Evolutionary conservation across 2,329 filamentous ascomycete genomes (phyloP), one percentile per base, ranked within the genome.

Genomic region (Fusarium circinatum): DNA sequence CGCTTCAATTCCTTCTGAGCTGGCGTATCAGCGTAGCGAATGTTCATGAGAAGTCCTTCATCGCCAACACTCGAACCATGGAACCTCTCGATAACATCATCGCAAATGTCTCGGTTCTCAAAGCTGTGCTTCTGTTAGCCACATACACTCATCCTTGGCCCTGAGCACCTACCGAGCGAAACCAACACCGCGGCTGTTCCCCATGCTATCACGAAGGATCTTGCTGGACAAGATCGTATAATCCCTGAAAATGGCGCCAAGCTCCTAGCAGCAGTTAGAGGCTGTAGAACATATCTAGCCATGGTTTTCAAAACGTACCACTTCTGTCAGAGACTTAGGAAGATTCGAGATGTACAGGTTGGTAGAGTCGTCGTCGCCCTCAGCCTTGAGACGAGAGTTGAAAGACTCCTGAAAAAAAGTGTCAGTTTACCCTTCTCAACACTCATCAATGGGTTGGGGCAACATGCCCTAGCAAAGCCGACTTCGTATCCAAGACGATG

Each of bases 261-360:
- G 89, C 83, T 94, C 93, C 90, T 93, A 76, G 36, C 11, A 24
- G 6, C 6, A 22, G 62, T 80, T 26, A 79, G 64, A 28, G 41
- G 9, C 44, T 22, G 26, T 15, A 34, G 56, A 41, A 12, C 10
- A 28, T 24, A 7, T 24, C 3, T 34, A 20, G 17, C 26, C 47
- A 34, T 22, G 24, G 14, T 18, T 6, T 24, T 26, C 14, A 10
- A 55, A 86, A 86, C 92, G 81, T 83, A 96, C 95, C 77, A 94
- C 91, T 86, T 99, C 97, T 59, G 94, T 97, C 88, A 97, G 91
- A 72, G 92, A 90, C 84, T 96, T 95, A 41, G 96, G 96, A 49
- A 99, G 89, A 83, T 98, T 99, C 34, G 97, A 99, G 72, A 98
- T 95, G 83, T 99, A 99, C 73, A 99, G 89, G 81, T 99, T 99